A percentile compares a stretch with the other conserved stretches of the same genome.
Conservation (phyloP, 2,329 filamentous ascomycete species). For the Grosmannia huntii region DNA sequence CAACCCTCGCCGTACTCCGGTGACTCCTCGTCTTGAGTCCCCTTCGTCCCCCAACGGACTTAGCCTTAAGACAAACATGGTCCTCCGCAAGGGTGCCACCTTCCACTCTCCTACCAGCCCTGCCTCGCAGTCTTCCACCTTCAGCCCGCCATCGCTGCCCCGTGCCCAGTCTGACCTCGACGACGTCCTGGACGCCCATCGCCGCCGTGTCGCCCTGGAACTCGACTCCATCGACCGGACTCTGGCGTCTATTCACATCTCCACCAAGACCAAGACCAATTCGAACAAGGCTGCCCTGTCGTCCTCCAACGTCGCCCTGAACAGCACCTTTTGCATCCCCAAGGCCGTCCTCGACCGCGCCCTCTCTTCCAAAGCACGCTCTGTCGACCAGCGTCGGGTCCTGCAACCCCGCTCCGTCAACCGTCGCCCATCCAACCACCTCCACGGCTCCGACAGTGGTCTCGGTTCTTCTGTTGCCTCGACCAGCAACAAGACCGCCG, state of each 20-base stretch:
- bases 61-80: slow-evolving; percentile 40
- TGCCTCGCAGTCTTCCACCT: slow-evolving; percentile 21
- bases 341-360: slow-evolving; percentile 45
- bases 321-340: slow-evolving; percentile 28
- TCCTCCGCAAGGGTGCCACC: slow-evolving; percentile 59
- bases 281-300: slow-evolving; percentile 17
- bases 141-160: slow-evolving; percentile 40
- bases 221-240: slow-evolving; percentile 50
- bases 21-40: slow-evolving; percentile 30
- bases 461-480: slow-evolving; percentile 70
- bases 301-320: slow-evolving; percentile 25
- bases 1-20: slow-evolving; percentile 27
- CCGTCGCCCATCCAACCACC: slow-evolving; percentile 39
- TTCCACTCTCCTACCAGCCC: slow-evolving; percentile 40
- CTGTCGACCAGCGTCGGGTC: slow-evolving; percentile 30
- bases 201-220: slow-evolving; percentile 55
- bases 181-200: slow-evolving; percentile 57
- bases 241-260: slow-evolving; percentile 25
- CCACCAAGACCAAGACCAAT: slow-evolving; percentile 14
- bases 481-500: slow-evolving; percentile 38
- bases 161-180: slow-evolving; percentile 59
- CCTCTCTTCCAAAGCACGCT: slow-evolving; percentile 30
- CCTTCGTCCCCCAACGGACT: slow-evolving; percentile 27
- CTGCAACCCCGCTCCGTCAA: slow-evolving; percentile 34
- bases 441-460: slow-evolving; percentile 75